phyloP scores from a whole-genome alignment of 1,284 basidiomycete species.

The Cutaneotrichosporon sp. region DNA sequence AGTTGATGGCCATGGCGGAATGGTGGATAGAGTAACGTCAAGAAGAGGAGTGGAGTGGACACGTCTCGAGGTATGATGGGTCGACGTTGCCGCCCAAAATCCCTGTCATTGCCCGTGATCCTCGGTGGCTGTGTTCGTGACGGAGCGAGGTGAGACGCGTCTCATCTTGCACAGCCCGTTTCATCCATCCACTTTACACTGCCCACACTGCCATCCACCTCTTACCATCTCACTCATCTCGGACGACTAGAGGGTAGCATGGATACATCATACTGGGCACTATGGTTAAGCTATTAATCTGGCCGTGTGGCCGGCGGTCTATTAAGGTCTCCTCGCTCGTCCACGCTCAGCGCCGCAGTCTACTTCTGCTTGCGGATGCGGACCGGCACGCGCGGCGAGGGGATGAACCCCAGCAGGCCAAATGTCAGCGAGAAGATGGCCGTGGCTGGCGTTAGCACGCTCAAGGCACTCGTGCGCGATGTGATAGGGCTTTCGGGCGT shows the following conservation, averaged over 20 bases:
- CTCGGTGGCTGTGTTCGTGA: neutral
- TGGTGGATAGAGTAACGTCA: neutral
- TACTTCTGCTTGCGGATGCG: slow-evolving; percentile 9
- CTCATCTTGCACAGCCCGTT: neutral
- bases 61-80: too few relatives aligned
- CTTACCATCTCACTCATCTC: neutral
- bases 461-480: too few relatives aligned
- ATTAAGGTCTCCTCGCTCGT: neutral
- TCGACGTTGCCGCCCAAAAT: neutral
- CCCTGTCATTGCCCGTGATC: neutral
- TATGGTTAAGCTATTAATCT: neutral
- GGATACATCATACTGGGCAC: neutral
- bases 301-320: neutral
- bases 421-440: slow-evolving; percentile 45
- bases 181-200: neutral
- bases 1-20: slow-evolving; percentile 7
- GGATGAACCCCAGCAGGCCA: slow-evolving; percentile 49
- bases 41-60: neutral
- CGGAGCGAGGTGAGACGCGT: too few relatives aligned
- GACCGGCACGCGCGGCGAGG: slow-evolving; percentile 36
- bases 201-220: neutral
- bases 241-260: neutral
- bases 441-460: slow-evolving; percentile 36
- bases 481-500: too few relatives aligned
- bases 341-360: neutral